Conservation (phyloP, 768 basidiomycete species). For the Kwoniella sp. region DNA sequence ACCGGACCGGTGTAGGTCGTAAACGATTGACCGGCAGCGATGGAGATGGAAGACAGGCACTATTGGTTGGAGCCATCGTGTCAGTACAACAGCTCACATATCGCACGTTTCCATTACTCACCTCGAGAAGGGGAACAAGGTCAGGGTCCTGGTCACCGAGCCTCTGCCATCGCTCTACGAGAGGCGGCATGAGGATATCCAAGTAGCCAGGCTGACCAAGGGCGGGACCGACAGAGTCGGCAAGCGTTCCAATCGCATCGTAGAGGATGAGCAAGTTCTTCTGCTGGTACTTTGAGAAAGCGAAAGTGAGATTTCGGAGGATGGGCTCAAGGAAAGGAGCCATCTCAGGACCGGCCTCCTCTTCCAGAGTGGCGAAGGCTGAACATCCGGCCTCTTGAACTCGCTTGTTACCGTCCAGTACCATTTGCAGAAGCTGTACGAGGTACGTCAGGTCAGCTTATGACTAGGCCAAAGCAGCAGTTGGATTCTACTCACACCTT, state of each 20-base stretch:
- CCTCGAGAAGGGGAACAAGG: slow-evolving; percentile 92
- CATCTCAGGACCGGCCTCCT: slow-evolving; percentile 87
- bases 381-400: slow-evolving; percentile 99
- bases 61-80: slow-evolving; percentile 49
- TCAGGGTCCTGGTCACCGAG: slow-evolving; percentile 89
- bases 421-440: slow-evolving; percentile 94
- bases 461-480: neutral
- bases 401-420: slow-evolving; percentile 95
- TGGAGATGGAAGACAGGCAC: slow-evolving; percentile 97
- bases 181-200: slow-evolving; percentile 93
- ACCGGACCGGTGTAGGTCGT: slow-evolving; percentile 84
- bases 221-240: slow-evolving; percentile 89
- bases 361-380: slow-evolving; percentile 96
- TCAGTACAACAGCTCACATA: slow-evolving; percentile 20
- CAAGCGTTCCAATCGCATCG: slow-evolving; percentile 97
- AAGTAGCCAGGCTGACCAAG: slow-evolving; percentile 83
- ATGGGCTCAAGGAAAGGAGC: slow-evolving; percentile 94
- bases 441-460: neutral
- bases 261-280: slow-evolving; percentile 99
- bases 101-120: slow-evolving; percentile 55
- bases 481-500: slow-evolving; percentile 70
- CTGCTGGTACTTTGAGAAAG: slow-evolving; percentile 97
- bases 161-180: slow-evolving; percentile 86
- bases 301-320: slow-evolving; percentile 88
- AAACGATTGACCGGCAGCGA: slow-evolving; percentile 90